Base-by-base conservation (phyloP, 371 early-diverging fungal genomes). In the Mortierella sp. region DNA sequence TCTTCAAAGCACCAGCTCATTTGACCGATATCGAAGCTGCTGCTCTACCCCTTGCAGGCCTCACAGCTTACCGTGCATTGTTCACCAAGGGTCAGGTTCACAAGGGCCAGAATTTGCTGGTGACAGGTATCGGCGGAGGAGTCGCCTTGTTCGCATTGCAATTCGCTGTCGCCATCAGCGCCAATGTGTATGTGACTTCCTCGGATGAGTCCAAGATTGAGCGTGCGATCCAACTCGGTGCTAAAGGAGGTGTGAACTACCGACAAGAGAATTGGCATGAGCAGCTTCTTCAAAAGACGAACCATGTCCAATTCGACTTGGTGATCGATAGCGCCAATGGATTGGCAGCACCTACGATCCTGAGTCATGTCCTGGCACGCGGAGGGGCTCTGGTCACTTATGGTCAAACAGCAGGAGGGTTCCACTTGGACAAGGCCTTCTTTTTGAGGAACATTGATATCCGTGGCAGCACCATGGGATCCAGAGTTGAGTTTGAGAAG, bases 101-200 rank as follows among this genome's bases (percentile, higher is more conserved):
- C 51, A 66, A 76, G n/a, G 90, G 85, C 10, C 84, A 87, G n/a
- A 83, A 85, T 66, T 87, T 92, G 6, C 70, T 92, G 18, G 81
- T 92, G 45, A 86, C 91, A 24, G 93, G 93, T 30, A 91, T 92
- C 68, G 90, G 87, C 19, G 92, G 92, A 48, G 92, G 93, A 52
- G 93, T 92, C 38, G 93, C 93, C 0, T 65, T 91, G 27, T 81
- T 84, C 69, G 90, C 90, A 7, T 71, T 92, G 34, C 86, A 87
- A 55, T 89, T 92, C 66, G 84, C 87, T 23, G 83, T 90, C 9
- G 88, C 90, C 26, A 82, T 72, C 7, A 91, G 91, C n/a, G 91
- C 91, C 21, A 82, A 87, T 57, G 91, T 89, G 3, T 91, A 83
- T 70, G 93, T 92, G 41, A 91, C 91, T 7, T 89, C 90, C 13